Evolutionary conservation across 2,329 filamentous ascomycete genomes (phyloP).

Genomic region (Diplodia corticola): DNA sequence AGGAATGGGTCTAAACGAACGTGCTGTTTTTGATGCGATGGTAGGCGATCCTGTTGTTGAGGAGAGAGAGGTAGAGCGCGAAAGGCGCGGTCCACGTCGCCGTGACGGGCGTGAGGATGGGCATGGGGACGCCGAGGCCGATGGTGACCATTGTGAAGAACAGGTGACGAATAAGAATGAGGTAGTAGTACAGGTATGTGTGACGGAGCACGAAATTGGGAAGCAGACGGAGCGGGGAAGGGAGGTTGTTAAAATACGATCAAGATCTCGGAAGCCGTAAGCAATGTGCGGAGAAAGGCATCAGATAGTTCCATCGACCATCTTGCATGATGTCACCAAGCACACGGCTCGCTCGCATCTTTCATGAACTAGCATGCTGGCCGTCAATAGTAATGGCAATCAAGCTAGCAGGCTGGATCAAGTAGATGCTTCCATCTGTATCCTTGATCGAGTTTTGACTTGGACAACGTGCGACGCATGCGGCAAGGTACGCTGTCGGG

Average conservation of each 20-base stretch:
- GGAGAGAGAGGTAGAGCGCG: conserved; percentile 44
- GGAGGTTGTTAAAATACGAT: background rate
- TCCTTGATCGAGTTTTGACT: background rate
- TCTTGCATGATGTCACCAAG: conserved; percentile 6
- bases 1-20: conserved; percentile 29
- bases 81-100: conserved; percentile 46
- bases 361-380: background rate
- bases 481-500: background rate
- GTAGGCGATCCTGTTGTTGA: conserved; percentile 42
- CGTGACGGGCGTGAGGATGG: conserved; percentile 38
- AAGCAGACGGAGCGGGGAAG: background rate
- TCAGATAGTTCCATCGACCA: background rate
- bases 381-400: too few species aligned
- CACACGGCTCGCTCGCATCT: background rate
- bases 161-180: background rate
- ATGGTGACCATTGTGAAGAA: conserved; percentile 27
- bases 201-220: background rate
- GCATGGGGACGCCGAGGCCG: conserved; percentile 37
- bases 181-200: background rate
- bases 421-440: background rate
- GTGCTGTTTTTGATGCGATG: conserved; percentile 37
- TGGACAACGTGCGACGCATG: background rate
- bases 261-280: background rate
- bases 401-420: background rate
- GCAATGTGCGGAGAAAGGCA: conserved; percentile 3